phyloP scores from a whole-genome alignment of 495 filamentous ascomycete species.

The Amorphotheca resinae region DNA sequence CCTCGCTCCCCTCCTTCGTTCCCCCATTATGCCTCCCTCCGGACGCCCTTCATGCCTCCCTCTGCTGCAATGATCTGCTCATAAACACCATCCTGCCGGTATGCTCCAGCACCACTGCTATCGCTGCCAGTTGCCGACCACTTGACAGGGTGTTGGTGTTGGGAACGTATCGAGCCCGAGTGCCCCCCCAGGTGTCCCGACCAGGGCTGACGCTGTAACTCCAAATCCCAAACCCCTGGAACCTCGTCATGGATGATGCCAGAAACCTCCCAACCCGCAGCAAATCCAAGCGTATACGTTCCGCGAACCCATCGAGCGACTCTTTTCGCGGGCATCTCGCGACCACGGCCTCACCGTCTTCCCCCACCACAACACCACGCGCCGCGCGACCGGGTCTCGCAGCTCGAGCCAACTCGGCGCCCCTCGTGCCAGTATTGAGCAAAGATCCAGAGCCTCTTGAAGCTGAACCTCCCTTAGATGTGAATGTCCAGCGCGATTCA shows the following conservation, averaged over 20 bases:
- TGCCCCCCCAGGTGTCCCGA: not conserved
- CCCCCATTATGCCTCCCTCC: too few species aligned
- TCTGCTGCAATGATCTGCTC: too few species aligned
- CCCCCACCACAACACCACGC: slow-evolving; percentile 8
- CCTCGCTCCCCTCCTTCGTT: too few species aligned
- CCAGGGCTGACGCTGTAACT: not conserved
- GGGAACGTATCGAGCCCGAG: not conserved
- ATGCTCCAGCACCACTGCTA: not conserved
- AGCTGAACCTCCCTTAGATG: too few species aligned
- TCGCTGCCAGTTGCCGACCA: not conserved
- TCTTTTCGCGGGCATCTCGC: not conserved
- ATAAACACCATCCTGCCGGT: too few species aligned
- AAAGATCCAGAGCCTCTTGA: slow-evolving; percentile 1
- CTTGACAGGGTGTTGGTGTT: not conserved
- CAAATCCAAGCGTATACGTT: slow-evolving; percentile 8
- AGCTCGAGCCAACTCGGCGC: slow-evolving; percentile 8
- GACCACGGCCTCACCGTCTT: slow-evolving; percentile 2
- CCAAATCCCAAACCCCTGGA: too few species aligned
- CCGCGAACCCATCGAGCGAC: slow-evolving; percentile 6
- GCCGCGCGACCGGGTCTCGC: slow-evolving; percentile 8
- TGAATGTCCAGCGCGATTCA: too few species aligned
- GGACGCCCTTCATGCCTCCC: too few species aligned
- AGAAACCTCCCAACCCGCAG: slow-evolving; percentile 9
- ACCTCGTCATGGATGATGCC: too few species aligned
- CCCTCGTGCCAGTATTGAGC: slow-evolving; percentile 5